Percentiles rank a stretch among this genome's conserved stretches.
phyloP scores from a whole-genome alignment of 208 protist genomes.

The Leishmania major region DNA sequence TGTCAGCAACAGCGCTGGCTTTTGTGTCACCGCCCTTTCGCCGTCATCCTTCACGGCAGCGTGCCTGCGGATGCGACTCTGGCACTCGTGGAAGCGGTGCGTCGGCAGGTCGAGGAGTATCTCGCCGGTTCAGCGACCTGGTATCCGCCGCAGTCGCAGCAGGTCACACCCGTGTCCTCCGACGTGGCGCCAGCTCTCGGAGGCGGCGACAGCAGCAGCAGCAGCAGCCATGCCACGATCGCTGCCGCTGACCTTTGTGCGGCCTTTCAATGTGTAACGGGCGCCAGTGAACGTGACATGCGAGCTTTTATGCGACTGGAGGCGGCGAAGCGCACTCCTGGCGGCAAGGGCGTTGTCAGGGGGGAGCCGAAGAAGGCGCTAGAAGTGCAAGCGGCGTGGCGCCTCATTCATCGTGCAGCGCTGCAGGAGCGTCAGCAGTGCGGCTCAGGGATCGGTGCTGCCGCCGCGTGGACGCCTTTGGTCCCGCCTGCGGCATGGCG shows the following conservation, averaged over 20 bases:
- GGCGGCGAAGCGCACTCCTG: constrained; percentile 13
- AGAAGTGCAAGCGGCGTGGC: not conserved
- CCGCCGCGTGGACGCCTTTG: not conserved
- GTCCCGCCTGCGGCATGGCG: constrained; percentile 7
- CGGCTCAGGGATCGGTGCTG: constrained; percentile 5
- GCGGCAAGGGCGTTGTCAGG: not conserved
- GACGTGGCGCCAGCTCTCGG: not conserved
- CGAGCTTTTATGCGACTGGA: constrained; percentile 22
- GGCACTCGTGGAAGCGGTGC: not conserved
- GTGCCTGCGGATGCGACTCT: not conserved
- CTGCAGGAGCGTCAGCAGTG: constrained; percentile 10
- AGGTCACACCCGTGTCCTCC: not conserved
- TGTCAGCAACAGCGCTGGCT: not conserved
- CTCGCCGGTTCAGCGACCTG: constrained; percentile 13
- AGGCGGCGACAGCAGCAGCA: not conserved
- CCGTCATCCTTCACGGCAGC: not conserved
- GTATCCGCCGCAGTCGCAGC: constrained; percentile 2
- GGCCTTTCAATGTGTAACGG: constrained; percentile 16
- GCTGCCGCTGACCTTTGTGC: constrained; percentile 3
- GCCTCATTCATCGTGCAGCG: not conserved
- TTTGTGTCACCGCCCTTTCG: not conserved
- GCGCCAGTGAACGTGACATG: constrained; percentile 17
- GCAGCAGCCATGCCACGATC: constrained; percentile 1
- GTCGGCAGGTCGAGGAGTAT: constrained; percentile 7
- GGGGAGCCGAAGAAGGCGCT: not conserved